Conservation (phyloP, 208 protist genomes). For the Crithidia expoeki region DNA sequence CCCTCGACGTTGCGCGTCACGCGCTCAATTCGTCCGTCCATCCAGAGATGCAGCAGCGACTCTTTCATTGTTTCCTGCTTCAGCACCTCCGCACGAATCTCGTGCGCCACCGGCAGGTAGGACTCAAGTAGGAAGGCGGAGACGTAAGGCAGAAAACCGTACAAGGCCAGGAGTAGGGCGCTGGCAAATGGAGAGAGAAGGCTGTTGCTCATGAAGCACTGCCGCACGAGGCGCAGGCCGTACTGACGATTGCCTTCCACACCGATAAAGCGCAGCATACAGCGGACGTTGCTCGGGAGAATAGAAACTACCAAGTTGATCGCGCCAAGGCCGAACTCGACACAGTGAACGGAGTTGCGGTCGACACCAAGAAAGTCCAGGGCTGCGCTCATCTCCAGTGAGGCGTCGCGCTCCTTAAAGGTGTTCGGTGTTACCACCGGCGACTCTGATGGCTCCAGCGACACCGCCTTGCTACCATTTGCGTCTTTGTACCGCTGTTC, state of each 20-base stretch:
- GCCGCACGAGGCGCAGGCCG: slow-evolving; percentile 41
- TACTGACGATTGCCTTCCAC: slow-evolving; percentile 47
- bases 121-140: slow-evolving; percentile 35
- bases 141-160: slow-evolving; percentile 43
- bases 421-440: slow-evolving; percentile 9
- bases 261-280: slow-evolving; percentile 57
- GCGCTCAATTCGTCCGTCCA: slow-evolving; percentile 49
- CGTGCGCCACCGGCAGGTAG: slow-evolving; percentile 35
- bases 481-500: slow-evolving; percentile 38
- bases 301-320: slow-evolving; percentile 57
- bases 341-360: slow-evolving; percentile 59
- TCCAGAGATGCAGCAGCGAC: slow-evolving; percentile 67
- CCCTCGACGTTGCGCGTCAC: slow-evolving; percentile 42
- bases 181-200: slow-evolving; percentile 64
- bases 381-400: slow-evolving; percentile 24
- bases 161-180: slow-evolving; percentile 48
- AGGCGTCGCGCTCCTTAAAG: slow-evolving; percentile 6
- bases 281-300: slow-evolving; percentile 36
- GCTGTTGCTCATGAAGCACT: slow-evolving; percentile 59
- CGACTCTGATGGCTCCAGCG: not conserved
- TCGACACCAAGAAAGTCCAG: slow-evolving; percentile 50
- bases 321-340: slow-evolving; percentile 50
- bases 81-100: slow-evolving; percentile 32
- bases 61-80: slow-evolving; percentile 29
- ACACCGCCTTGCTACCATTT: slow-evolving; percentile 1